Evolutionary conservation across 495 filamentous ascomycete species (phyloP).

Genomic region (Xylaria nigripes): DNA sequence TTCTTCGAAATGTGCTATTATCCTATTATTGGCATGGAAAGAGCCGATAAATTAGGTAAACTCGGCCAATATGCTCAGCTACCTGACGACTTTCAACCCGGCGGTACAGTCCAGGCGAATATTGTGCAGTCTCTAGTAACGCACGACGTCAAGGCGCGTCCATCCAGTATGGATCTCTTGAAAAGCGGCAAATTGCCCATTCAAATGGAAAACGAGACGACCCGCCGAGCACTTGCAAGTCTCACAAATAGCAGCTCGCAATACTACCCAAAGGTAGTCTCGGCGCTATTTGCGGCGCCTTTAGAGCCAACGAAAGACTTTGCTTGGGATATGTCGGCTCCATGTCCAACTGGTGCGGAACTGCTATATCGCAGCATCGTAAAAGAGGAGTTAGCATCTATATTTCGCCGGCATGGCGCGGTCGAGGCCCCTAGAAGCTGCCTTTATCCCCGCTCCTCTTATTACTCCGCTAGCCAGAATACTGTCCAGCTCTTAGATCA

Average conservation of each 20-base stretch:
- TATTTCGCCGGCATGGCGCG: slow-evolving; percentile 89
- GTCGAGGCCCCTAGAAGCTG: slow-evolving; percentile 66
- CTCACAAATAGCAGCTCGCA: slow-evolving; percentile 75
- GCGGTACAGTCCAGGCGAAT: slow-evolving; percentile 60
- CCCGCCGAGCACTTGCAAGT: slow-evolving; percentile 69
- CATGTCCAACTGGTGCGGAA: slow-evolving; percentile 46
- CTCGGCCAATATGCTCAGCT: slow-evolving; percentile 61
- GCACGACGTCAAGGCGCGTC: slow-evolving; percentile 71
- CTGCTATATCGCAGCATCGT: slow-evolving; percentile 65
- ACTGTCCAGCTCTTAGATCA: slow-evolving; percentile 72
- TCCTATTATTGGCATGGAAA: slow-evolving; percentile 79
- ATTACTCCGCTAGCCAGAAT: slow-evolving; percentile 57
- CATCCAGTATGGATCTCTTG: slow-evolving; percentile 77
- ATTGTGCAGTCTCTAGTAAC: slow-evolving; percentile 75
- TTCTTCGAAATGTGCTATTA: slow-evolving; percentile 96
- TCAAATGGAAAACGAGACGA: slow-evolving; percentile 85
- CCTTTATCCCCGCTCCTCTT: slow-evolving; percentile 71
- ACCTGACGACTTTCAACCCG: slow-evolving; percentile 65
- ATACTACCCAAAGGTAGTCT: slow-evolving; percentile 82
- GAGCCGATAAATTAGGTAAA: slow-evolving; percentile 62
- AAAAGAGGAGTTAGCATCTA: slow-evolving; percentile 62
- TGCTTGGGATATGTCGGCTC: slow-evolving; percentile 70
- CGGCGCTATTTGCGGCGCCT: slow-evolving; percentile 64
- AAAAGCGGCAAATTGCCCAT: slow-evolving; percentile 81
- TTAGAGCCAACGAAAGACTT: slow-evolving; percentile 72